Conservation (phyloP, 768 basidiomycete species). For the Gloeopeniophorella convolvens region DNA sequence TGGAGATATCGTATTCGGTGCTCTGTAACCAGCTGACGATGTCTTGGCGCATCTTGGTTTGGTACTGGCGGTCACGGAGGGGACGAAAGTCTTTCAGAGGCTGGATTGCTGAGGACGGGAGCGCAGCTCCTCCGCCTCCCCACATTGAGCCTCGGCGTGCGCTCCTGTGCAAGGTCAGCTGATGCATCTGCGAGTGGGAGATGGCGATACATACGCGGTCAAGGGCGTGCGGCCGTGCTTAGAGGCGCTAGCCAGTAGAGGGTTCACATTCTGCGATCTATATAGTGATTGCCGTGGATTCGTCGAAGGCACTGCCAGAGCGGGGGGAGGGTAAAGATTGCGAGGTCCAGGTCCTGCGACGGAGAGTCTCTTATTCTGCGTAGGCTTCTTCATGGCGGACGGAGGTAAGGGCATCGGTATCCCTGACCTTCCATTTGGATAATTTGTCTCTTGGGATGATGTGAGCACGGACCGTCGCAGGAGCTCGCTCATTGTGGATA, state of each 20-base stretch:
- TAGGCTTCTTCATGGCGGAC: slow-evolving; percentile 65
- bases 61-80: slow-evolving; percentile 68
- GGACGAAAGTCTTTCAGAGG: slow-evolving; percentile 68
- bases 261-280: slow-evolving; percentile 62
- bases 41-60: slow-evolving; percentile 70
- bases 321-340: slow-evolving; percentile 38
- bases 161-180: slow-evolving; percentile 37
- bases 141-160: slow-evolving; percentile 73
- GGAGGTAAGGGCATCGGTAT: slow-evolving; percentile 54
- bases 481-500: slow-evolving; percentile 5
- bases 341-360: slow-evolving; percentile 71
- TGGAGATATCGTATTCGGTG: slow-evolving; percentile 60
- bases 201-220: slow-evolving; percentile 40
- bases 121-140: slow-evolving; percentile 44
- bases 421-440: slow-evolving; percentile 50
- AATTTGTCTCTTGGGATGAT: slow-evolving; percentile 12
- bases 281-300: slow-evolving; percentile 65
- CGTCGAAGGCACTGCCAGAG: slow-evolving; percentile 28
- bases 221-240: slow-evolving; percentile 74
- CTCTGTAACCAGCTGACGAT: slow-evolving; percentile 62
- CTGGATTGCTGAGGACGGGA: slow-evolving; percentile 48
- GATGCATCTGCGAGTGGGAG: slow-evolving; percentile 11
- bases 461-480: background rate
- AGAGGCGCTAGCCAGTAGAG: slow-evolving; percentile 60
- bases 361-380: slow-evolving; percentile 54